Conservation (phyloP, 2,329 filamentous ascomycete species). For the Fusarium illudens region DNA sequence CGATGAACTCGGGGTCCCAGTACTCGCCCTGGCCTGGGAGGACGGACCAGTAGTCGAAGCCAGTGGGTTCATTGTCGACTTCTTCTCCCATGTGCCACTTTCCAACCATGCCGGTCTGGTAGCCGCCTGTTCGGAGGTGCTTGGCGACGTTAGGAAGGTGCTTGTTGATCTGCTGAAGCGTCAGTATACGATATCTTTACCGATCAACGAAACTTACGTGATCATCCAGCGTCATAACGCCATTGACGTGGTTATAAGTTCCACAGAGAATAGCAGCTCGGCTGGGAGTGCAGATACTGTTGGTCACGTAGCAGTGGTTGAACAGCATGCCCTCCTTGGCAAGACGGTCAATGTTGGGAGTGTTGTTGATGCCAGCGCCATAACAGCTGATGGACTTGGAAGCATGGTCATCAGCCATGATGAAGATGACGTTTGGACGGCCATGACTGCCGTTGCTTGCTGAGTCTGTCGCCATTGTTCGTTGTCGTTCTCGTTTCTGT, state of each 20-base stretch:
- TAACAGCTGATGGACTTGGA: conserved; percentile 59
- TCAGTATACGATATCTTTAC: not conserved
- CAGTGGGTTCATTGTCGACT: conserved; percentile 54
- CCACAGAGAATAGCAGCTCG: conserved; percentile 59
- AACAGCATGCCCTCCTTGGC: conserved; percentile 59
- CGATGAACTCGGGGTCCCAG: conserved; percentile 60
- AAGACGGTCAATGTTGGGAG: conserved; percentile 60
- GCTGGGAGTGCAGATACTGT: conserved; percentile 61
- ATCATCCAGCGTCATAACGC: conserved; percentile 57
- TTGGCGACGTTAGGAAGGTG: conserved; percentile 61
- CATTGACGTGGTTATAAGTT: conserved; percentile 62
- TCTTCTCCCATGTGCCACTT: conserved; percentile 65
- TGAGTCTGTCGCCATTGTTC: conserved; percentile 9
- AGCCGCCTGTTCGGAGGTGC: conserved; percentile 55
- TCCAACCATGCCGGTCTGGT: conserved; percentile 61
- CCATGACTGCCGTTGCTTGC: not conserved
- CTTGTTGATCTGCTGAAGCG: conserved; percentile 52
- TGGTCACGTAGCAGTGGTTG: conserved; percentile 63
- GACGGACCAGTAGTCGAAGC: conserved; percentile 61
- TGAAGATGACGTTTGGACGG: conserved; percentile 52
- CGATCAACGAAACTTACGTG: conserved; percentile 36
- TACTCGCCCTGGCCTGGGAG: conserved; percentile 62
- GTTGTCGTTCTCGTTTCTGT: not conserved
- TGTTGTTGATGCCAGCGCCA: conserved; percentile 60
- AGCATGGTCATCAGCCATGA: conserved; percentile 64